Evolutionary conservation across 345 rosid species (phyloP), one percentile per base, ranked within the genome.

Genomic region (Salix viminalis): DNA sequence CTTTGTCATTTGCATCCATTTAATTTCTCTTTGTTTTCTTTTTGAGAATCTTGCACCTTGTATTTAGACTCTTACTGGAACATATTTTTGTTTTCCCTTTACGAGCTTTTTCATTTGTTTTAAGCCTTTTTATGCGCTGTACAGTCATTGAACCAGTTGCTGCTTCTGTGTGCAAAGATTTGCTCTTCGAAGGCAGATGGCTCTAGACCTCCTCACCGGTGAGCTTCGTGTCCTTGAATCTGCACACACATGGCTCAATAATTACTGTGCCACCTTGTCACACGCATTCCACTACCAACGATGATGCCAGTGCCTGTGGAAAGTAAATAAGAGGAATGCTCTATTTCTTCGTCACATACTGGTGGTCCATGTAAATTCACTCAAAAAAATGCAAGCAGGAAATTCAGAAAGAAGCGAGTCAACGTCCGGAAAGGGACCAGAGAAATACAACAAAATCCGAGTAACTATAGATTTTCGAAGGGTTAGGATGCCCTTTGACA

Each of bases 211-310:
- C 46, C 91, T 91, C 52, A 65, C 30, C 0, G 97, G 97, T 4
- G 95, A 94, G 86, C 90, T 88, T 79, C 91, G 88, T 26, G 75
- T 89, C 75, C 90, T 94, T 62, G 75, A 79, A 80, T 88, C 96
- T 79, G 96, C 91, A 52, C 82, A 88, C 62, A 75, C 86, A 10
- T 94, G 98, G 98, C 86, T 90, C 65, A 79, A 76, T 72, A 88
- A 87, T 78, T 90, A 92, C 81, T 84, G 92, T 41, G 72, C 85
- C 39, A 71, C 30, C 72, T 83, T 84, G 81, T 58, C 42, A 1
- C 30, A 32, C n/a, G 75, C 75, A 39, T 37, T 7, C 74, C n/a
- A 39, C 0, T 15, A 10, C 44, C 26, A 7, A 14, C 12, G 42
- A 70, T 70, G 42, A 14, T 67, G 15, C 6, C 13, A 28, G 48